Evolutionary conservation across 1,284 basidiomycete species (phyloP).

Genomic region (Tylopilus sp.): DNA sequence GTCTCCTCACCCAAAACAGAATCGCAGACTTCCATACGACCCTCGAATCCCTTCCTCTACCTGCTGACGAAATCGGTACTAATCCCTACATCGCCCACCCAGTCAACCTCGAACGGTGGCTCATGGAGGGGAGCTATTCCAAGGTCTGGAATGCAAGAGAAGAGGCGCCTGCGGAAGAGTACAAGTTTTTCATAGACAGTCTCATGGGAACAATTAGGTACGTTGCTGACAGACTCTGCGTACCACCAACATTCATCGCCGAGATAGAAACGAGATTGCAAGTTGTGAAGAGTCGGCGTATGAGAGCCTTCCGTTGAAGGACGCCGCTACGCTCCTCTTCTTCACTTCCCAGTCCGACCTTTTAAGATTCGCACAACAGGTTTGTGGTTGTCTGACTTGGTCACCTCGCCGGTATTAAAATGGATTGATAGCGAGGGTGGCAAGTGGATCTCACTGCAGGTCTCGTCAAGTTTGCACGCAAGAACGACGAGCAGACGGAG

Average conservation of each 20-base stretch:
- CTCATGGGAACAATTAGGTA: slow-evolving; percentile 91
- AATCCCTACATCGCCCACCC: slow-evolving; percentile 84
- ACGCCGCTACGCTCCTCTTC: slow-evolving; percentile 86
- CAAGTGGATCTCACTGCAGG: slow-evolving; percentile 60
- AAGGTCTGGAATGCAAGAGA: slow-evolving; percentile 96
- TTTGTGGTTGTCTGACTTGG: slow-evolving; percentile 29
- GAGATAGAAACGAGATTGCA: slow-evolving; percentile 81
- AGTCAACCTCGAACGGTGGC: slow-evolving; percentile 90
- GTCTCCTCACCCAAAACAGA: slow-evolving; percentile 91
- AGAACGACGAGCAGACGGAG: slow-evolving; percentile 72
- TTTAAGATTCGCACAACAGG: slow-evolving; percentile 72
- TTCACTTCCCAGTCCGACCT: slow-evolving; percentile 79
- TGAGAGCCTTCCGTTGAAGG: slow-evolving; percentile 80
- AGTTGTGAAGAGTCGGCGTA: slow-evolving; percentile 91
- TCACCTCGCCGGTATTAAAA: not conserved
- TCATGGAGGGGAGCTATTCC: slow-evolving; percentile 98
- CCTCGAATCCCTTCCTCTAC: slow-evolving; percentile 88
- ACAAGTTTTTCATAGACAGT: slow-evolving; percentile 87
- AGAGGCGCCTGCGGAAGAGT: slow-evolving; percentile 83
- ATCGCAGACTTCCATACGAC: slow-evolving; percentile 99
- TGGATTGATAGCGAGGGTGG: slow-evolving; percentile 59
- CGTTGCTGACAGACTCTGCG: not conserved
- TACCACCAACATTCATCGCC: slow-evolving; percentile 1
- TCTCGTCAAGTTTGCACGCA: slow-evolving; percentile 63
- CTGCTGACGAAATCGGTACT: slow-evolving; percentile 64